Evolutionary conservation across 305 asterid species (phyloP).

Genomic region (Plantago lanceolata): DNA sequence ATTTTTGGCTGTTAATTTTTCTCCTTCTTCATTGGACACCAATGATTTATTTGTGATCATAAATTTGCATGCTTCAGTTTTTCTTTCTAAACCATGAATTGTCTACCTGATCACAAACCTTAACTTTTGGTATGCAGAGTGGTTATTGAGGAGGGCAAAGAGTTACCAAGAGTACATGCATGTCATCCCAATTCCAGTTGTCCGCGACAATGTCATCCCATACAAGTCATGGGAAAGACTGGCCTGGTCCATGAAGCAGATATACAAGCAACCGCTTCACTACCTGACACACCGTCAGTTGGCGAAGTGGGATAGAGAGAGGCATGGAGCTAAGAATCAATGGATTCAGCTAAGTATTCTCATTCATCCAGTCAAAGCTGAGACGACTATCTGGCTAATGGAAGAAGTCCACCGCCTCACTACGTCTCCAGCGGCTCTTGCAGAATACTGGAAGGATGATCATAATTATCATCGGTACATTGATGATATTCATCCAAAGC

Average conservation of each 20-base stretch:
- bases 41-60: no score
- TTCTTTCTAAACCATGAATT: not conserved
- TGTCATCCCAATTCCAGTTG: slow-evolving; percentile 47
- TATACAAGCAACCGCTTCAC: slow-evolving; percentile 74
- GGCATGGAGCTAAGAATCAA: slow-evolving; percentile 46
- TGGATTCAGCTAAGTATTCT: slow-evolving; percentile 39
- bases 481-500: slow-evolving; percentile 46
- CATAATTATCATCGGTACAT: slow-evolving; percentile 37
- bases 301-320: slow-evolving; percentile 43
- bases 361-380: slow-evolving; percentile 64
- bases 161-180: slow-evolving; percentile 77
- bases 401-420: slow-evolving; percentile 61
- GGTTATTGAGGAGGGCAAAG: slow-evolving; percentile 46
- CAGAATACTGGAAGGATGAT: slow-evolving; percentile 54
- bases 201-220: slow-evolving; percentile 52
- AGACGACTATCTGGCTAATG: slow-evolving; percentile 63
- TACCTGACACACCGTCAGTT: slow-evolving; percentile 68
- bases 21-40: no score
- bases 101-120: slow-evolving; percentile 6
- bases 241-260: slow-evolving; percentile 55
- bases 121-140: slow-evolving; percentile 35
- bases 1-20: no score
- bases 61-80: no score
- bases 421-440: slow-evolving; percentile 47
- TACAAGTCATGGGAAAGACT: slow-evolving; percentile 65